phyloP scores from a whole-genome alignment of 1,139 yeast species.

The Meyerozyma sp. region DNA sequence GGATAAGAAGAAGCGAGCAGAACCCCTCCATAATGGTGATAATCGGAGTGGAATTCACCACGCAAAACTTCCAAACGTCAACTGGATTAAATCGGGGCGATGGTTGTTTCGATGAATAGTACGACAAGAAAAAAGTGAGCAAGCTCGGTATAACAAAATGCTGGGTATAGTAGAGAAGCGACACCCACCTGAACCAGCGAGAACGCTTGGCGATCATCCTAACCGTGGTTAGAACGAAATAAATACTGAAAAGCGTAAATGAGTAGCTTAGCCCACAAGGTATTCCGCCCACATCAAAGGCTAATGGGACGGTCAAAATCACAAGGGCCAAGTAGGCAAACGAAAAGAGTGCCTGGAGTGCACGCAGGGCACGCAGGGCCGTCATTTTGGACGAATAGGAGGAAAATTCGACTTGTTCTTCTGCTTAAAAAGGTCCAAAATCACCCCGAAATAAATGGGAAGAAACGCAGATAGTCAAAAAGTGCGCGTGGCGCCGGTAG shows the following conservation, averaged over 20 bases:
- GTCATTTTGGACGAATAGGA: background rate
- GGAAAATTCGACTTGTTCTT: background rate
- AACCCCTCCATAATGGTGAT: conserved; percentile 90
- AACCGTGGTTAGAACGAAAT: conserved; percentile 68
- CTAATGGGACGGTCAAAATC: conserved; percentile 80
- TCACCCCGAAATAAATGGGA: background rate
- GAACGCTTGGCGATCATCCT: conserved; percentile 50
- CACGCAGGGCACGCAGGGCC: conserved; percentile 1
- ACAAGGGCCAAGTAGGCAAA: conserved; percentile 60
- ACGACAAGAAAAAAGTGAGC: conserved; percentile 65
- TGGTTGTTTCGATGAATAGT: conserved; percentile 29
- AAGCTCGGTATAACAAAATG: conserved; percentile 80
- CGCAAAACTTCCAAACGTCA: conserved; percentile 57
- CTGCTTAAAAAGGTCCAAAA: background rate
- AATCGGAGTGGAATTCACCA: conserved; percentile 79
- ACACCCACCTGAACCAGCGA: conserved; percentile 47
- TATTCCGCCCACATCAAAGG: conserved; percentile 93
- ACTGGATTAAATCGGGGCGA: conserved; percentile 16
- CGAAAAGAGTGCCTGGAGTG: conserved; percentile 24
- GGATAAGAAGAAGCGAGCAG: conserved; percentile 83
- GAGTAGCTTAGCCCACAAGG: conserved; percentile 87
- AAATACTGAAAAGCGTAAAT: conserved; percentile 62
- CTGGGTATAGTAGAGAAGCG: conserved; percentile 70
- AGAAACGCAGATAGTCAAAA: background rate
- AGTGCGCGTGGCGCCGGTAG: background rate